Evolutionary conservation across 2,329 filamentous ascomycete species (phyloP), one percentile per base, ranked within the genome.

Genomic region (Penicillium rolfsii): DNA sequence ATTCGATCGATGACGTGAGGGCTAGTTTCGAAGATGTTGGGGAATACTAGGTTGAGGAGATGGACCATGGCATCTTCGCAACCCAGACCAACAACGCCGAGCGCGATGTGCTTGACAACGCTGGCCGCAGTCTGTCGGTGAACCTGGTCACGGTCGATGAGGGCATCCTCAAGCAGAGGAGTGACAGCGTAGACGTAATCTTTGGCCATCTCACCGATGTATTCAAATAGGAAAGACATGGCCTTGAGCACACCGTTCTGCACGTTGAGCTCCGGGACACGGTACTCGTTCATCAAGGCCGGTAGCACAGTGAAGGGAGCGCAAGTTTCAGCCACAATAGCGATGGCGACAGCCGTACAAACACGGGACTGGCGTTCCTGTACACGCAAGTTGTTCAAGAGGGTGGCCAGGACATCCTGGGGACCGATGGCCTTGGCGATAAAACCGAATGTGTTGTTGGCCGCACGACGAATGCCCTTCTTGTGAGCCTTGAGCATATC

Each of bases 401-500:
- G 84, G 0, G 95, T 98, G 4, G 95, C 93, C 60, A 99, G 83
- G 28, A 99, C 95, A 81, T 99, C 95, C 78, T 98, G 94, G 12
- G 95, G 95, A 68, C 95, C 95, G 71, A 99, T 99, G 62, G 95
- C 95, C 80, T 99, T 99, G 75, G 95, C 95, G 72, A 99, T 99
- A 84, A 97, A 99, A 76, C 95, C 95, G 72, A 99, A 99, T 0
- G 95, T 99, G 82, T 99, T 99, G 86, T 99, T 99, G 70, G 95
- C 96, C 24, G 95, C 95, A 77, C 95, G 90, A 67, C 95, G 91
- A 69, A 99, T 99, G 67, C 95, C 96, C 84, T 99, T 99, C 81
- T 99, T 99, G 83, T 99, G 95, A 6, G 95, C 95, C 80, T 99
- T 99, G 72, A 99, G 86, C 95, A 99, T 99, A 79, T 99, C 95